These are phyloP conservation scores for Kodamaea plutei DNA, from an alignment of 1,139 yeast species.

Conservation along the genomic window DNA sequence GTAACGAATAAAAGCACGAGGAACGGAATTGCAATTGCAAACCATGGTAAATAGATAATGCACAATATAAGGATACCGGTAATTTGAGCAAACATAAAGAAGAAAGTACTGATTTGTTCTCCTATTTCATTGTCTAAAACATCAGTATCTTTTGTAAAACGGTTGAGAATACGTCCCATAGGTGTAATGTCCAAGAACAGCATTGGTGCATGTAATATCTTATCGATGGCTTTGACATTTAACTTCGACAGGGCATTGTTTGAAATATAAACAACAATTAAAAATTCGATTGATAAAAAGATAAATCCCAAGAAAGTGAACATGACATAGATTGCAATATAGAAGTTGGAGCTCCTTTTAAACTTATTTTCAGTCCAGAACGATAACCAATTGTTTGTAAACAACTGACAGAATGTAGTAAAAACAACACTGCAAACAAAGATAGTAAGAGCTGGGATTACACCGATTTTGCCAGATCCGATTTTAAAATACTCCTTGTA, in stretches of 20 bases:
- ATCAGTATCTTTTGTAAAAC: conserved; percentile 78
- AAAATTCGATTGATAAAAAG: conserved; percentile 7
- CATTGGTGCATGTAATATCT: conserved; percentile 50
- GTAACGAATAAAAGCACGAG: conserved; percentile 11
- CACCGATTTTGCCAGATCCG: conserved; percentile 10
- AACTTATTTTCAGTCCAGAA: conserved; percentile 33
- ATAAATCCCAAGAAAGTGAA: conserved; percentile 10
- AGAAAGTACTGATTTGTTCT: conserved; percentile 51
- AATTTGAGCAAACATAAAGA: conserved; percentile 48
- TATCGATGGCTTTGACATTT: conserved; percentile 37
- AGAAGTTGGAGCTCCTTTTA: conserved; percentile 31
- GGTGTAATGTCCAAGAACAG: conserved; percentile 55
- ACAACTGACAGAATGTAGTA: conserved; percentile 33
- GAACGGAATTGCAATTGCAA: conserved; percentile 18
- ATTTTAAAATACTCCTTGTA: conserved; percentile 14
- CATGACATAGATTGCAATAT: conserved; percentile 26
- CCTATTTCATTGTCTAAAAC: conserved; percentile 69
- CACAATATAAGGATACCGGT: conserved; percentile 61
- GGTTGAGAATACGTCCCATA: conserved; percentile 53
- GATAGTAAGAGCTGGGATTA: conserved; percentile 13
- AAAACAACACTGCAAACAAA: conserved; percentile 3
- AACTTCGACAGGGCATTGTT: conserved; percentile 28
- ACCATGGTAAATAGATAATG: conserved; percentile 53
- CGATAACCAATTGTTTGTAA: conserved; percentile 40
- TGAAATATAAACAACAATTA: conserved; percentile 7